Base-by-base conservation (phyloP, 768 basidiomycete genomes). In the Psilocybe cyanescens region DNA sequence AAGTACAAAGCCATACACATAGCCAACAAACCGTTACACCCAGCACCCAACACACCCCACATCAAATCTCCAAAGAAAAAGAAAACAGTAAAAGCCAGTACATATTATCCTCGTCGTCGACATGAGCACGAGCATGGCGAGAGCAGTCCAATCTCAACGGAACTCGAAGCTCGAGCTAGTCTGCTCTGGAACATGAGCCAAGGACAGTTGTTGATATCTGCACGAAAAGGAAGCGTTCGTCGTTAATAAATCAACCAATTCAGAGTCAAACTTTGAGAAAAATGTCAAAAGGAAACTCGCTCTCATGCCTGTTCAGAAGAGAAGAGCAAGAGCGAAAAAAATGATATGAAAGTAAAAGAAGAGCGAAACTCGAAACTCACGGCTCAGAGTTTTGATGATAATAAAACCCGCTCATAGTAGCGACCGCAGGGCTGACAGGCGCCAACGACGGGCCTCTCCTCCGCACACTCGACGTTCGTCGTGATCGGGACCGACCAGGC, bases 381-480 rank as follows among this genome's bases (percentile, higher is more conserved):
- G 93, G 93, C 70, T 94, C 92, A 58, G 92, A 95, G 72, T 94
- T 91, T 81, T 90, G 89, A 74, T 95, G 94, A 77, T 92, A 96
- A 75, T 96, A 97, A 78, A 93, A 96, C 39, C 95, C 92, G 65
- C 85, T 90, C 91, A 94, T 93, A 29, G 86, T 87, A 4, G 91
- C 92, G 52, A 84, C 79, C 6, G 86, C 79, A 4, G 81, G 77
- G 49, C 78, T 72, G 58, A 78, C 75, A 48, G 83, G 81, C 39
- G 80, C 77, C n/a, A 81, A 67, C 3, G 84, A 82, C 14, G 83
- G 74, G 14, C 83, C 81, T 19, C 84, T 80, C 50, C 77, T 72
- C 59, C 81, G 78, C 48, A 77, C 73, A 58, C 80, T 85, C 46
- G 84, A 83, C 69, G 83, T 77, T 69, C 84, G 74, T 58, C 78